A percentile compares a stretch with the other conserved stretches of the same genome.
Evolutionary conservation across 257 asterid species (phyloP).

Genomic region (Solanum corneliomulleri): DNA sequence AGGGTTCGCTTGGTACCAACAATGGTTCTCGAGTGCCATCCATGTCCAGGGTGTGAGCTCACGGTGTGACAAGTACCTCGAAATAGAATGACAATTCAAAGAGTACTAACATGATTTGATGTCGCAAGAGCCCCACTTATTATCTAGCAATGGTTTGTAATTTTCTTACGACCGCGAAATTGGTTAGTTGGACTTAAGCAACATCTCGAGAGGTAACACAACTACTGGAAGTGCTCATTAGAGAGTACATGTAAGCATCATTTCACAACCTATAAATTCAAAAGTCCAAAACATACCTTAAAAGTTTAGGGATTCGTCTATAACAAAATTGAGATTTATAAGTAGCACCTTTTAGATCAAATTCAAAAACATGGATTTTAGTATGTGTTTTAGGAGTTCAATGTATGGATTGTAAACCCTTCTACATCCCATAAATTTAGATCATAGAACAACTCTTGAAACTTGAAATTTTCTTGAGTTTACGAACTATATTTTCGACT

Average conservation of each 20-base stretch:
- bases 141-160: background rate
- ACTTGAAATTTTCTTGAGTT: too few relatives aligned
- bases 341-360: too few relatives aligned
- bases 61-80: background rate
- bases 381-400: background rate
- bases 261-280: background rate
- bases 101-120: background rate
- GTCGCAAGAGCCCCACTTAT: background rate
- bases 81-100: background rate
- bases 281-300: background rate
- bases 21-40: too few relatives aligned
- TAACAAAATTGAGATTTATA: too few relatives aligned
- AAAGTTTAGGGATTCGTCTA: too few relatives aligned
- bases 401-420: background rate
- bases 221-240: background rate
- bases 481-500: too few relatives aligned
- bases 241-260: background rate
- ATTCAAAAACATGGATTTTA: background rate
- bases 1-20: too few relatives aligned
- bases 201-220: too few relatives aligned
- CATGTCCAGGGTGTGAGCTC: too few relatives aligned
- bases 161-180: too few relatives aligned
- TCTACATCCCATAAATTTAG: background rate
- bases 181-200: too few relatives aligned
- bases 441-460: background rate